Conservation (phyloP, 148 eudicot species). For the Suaeda aralocaspica region DNA sequence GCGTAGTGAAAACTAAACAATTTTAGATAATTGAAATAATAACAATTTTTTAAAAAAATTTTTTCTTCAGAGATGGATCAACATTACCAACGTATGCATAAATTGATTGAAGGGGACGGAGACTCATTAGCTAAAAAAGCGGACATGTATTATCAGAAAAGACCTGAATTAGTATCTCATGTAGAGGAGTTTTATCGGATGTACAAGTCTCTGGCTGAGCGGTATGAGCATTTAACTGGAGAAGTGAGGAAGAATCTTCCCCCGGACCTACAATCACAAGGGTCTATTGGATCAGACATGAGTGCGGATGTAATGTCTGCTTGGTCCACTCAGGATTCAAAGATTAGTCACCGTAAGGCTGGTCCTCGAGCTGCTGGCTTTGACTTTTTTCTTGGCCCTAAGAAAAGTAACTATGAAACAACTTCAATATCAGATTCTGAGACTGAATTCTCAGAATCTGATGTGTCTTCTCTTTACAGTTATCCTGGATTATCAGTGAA, state of each 20-base stretch:
- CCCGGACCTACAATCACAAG: constrained; percentile 62
- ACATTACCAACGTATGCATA: constrained; percentile 59
- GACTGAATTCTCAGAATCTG: constrained; percentile 74
- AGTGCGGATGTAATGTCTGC: constrained; percentile 49
- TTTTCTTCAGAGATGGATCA: constrained; percentile 62
- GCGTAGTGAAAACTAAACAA: not conserved
- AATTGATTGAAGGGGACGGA: constrained; percentile 82
- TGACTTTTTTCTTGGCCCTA: constrained; percentile 69
- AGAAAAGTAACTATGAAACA: constrained; percentile 61
- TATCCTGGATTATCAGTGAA: constrained; percentile 34
- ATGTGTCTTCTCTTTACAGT: constrained; percentile 67
- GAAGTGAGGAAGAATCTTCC: constrained; percentile 59
- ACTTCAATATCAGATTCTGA: constrained; percentile 66
- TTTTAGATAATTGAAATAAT: not conserved
- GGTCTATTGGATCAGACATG: constrained; percentile 52
- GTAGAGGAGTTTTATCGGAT: constrained; percentile 83
- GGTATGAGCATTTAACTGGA: constrained; percentile 69
- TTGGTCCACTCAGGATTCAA: constrained; percentile 42
- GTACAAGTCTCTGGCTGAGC: constrained; percentile 78
- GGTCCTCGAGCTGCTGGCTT: constrained; percentile 92
- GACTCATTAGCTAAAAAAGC: constrained; percentile 86
- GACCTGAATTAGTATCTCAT: constrained; percentile 65
- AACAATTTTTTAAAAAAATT: not conserved
- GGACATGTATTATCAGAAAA: constrained; percentile 78
- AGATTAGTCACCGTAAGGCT: constrained; percentile 40